These are phyloP conservation scores for Yamadazyma akitaensis DNA, from an alignment of 805 yeast genomes.

Conservation along the genomic window DNA sequence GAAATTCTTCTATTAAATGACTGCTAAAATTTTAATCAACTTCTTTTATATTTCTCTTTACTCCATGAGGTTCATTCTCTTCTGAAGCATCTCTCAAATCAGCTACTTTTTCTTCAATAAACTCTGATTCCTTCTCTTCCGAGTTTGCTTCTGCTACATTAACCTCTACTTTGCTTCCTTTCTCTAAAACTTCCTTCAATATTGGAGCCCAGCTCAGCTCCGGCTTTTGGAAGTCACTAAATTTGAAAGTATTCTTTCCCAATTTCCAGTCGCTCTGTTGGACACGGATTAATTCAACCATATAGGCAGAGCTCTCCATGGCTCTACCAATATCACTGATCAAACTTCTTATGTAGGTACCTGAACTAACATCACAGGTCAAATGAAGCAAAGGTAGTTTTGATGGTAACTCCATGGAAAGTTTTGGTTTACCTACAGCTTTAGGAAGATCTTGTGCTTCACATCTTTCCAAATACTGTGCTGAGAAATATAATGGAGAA, in stretches of 20 bases:
- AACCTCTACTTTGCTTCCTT: constrained; percentile 26
- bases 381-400: constrained; percentile 72
- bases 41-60: constrained; percentile 3
- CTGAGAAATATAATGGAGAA: constrained; percentile 58
- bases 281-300: constrained; percentile 75
- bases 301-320: constrained; percentile 75
- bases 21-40: too few species aligned
- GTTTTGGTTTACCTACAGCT: constrained; percentile 35
- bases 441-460: constrained; percentile 39
- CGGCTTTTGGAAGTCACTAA: constrained; percentile 61
- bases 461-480: constrained; percentile 47
- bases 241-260: constrained; percentile 61
- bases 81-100: neutral
- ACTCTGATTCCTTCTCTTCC: neutral
- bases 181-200: constrained; percentile 49
- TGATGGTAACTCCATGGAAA: constrained; percentile 40
- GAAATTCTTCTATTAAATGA: too few species aligned
- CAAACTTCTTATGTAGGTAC: constrained; percentile 89
- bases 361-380: constrained; percentile 81
- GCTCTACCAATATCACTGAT: constrained; percentile 87
- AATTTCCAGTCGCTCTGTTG: constrained; percentile 85
- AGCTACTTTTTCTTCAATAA: constrained; percentile 6
- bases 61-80: constrained; percentile 1
- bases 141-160: constrained; percentile 2
- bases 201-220: constrained; percentile 72